Evolutionary conservation across 1,284 basidiomycete species (phyloP).

Genomic region (Austroboletus novae-zelandiae): DNA sequence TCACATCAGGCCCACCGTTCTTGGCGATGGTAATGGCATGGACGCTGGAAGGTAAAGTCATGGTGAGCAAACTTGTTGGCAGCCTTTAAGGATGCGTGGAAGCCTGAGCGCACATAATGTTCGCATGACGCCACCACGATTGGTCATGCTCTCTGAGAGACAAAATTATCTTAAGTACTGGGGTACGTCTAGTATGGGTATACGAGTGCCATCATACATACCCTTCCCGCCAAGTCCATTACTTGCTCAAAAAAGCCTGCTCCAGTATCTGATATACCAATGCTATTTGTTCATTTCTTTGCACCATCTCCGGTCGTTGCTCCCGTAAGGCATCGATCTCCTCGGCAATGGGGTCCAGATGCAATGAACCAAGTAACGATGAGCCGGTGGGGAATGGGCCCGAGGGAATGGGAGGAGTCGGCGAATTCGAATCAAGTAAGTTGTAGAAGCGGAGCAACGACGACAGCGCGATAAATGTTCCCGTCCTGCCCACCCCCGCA

Average conservation of each 20-base stretch:
- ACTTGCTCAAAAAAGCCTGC: slow-evolving; percentile 32
- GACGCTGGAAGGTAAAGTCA: slow-evolving; percentile 49
- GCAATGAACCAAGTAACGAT: slow-evolving; percentile 58
- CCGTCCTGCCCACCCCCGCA: slow-evolving; percentile 89
- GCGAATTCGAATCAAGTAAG: slow-evolving; percentile 37
- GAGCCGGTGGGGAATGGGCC: slow-evolving; percentile 26
- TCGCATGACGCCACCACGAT: neutral
- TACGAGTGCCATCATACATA: neutral
- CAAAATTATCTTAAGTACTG: too few relatives aligned
- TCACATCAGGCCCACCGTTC: slow-evolving; percentile 77
- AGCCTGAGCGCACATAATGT: neutral
- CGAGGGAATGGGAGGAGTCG: slow-evolving; percentile 23
- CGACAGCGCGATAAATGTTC: slow-evolving; percentile 78
- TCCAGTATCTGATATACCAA: slow-evolving; percentile 66
- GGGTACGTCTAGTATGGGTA: too few relatives aligned
- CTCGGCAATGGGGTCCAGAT: slow-evolving; percentile 57
- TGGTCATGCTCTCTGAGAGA: neutral
- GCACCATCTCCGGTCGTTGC: slow-evolving; percentile 80
- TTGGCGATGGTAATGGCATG: slow-evolving; percentile 58
- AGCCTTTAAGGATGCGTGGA: too few relatives aligned
- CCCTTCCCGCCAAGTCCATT: neutral
- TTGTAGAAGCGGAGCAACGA: slow-evolving; percentile 64
- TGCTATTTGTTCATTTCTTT: slow-evolving; percentile 62
- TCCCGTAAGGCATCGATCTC: slow-evolving; percentile 79
- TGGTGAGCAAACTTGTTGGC: neutral